These are phyloP conservation scores for Mortierella sp. DNA, from an alignment of 371 early-diverging fungal genomes.

Conservation along the genomic window DNA sequence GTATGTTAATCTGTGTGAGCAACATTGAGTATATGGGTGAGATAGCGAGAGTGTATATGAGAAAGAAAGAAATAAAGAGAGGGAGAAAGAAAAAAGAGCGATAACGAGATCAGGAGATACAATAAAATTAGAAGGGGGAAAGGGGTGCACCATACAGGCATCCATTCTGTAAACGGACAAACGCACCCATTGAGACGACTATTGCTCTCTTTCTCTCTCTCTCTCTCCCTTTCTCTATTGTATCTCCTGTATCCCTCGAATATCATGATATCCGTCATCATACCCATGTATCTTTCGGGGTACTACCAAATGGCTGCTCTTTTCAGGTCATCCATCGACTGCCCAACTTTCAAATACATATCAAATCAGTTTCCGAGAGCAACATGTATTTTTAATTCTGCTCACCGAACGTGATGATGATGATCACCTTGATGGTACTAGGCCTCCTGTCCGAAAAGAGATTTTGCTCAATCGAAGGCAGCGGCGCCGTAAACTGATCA, in stretches of 20 bases:
- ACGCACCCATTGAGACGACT: not conserved
- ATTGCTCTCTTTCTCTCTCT: too few species aligned
- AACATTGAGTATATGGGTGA: too few species aligned
- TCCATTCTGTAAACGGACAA: not conserved
- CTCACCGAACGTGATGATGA: not conserved
- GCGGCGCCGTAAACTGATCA: not conserved
- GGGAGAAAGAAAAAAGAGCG: not conserved
- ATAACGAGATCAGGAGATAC: slow-evolving; percentile 1
- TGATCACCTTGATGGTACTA: not conserved
- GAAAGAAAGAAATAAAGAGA: slow-evolving; percentile 5
- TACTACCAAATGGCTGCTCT: not conserved
- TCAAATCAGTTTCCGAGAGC: not conserved
- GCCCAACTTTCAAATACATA: not conserved
- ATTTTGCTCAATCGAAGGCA: not conserved
- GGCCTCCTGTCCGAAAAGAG: not conserved
- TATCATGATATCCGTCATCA: not conserved
- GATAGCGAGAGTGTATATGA: slow-evolving; percentile 1
- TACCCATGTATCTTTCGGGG: not conserved
- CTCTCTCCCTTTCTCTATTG: not conserved
- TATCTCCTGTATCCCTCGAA: slow-evolving; percentile 1
- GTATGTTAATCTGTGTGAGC: too few species aligned
- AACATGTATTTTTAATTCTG: not conserved
- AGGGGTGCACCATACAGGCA: slow-evolving; percentile 4
- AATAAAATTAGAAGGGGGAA: slow-evolving; percentile 6
- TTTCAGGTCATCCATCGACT: slow-evolving; percentile 6